Evolutionary conservation across 805 yeast species (phyloP).

Genomic region (Candida palmyrensis): DNA sequence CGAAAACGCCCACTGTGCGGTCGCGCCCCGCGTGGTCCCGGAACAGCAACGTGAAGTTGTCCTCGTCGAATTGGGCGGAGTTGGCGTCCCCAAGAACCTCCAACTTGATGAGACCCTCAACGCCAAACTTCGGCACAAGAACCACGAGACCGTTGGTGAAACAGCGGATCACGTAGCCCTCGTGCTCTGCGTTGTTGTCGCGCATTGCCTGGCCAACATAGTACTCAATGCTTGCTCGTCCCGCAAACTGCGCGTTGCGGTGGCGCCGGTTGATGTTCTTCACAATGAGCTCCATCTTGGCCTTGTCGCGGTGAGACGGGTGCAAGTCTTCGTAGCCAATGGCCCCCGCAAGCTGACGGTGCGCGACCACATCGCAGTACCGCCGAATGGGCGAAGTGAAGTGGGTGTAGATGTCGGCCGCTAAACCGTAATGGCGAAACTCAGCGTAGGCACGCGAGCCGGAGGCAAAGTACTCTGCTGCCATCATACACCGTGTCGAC

Average conservation of each 20-base stretch:
- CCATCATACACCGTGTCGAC: conserved; percentile 99
- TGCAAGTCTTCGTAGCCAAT: conserved; percentile 87
- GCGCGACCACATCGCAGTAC: conserved; percentile 96
- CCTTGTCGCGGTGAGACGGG: conserved; percentile 78
- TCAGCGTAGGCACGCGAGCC: conserved; percentile 89
- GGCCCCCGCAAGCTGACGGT: conserved; percentile 97
- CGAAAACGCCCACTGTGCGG: conserved; percentile 68
- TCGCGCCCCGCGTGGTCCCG: conserved; percentile 36
- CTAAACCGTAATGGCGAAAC: conserved; percentile 94
- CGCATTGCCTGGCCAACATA: conserved; percentile 98
- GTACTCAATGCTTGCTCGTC: conserved; percentile 95
- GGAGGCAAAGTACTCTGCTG: conserved; percentile 94
- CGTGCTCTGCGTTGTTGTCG: conserved; percentile 70
- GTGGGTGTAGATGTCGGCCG: conserved; percentile 96
- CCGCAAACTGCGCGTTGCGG: conserved; percentile 98
- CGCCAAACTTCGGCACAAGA: conserved; percentile 91
- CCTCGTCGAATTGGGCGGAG: conserved; percentile 68
- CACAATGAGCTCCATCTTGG: conserved; percentile 83
- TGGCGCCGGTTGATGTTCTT: conserved; percentile 89
- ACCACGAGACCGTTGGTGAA: conserved; percentile 94
- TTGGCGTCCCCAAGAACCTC: conserved; percentile 66
- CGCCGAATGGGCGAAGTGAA: conserved; percentile 98
- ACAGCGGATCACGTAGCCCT: conserved; percentile 88
- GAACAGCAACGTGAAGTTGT: conserved; percentile 63
- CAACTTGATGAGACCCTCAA: conserved; percentile 85